A percentile compares a stretch with the other conserved stretches of the same genome.
These are phyloP conservation scores for Debaryomyces fabryi DNA, from an alignment of 1,139 yeast species.

Conservation along the genomic window DNA sequence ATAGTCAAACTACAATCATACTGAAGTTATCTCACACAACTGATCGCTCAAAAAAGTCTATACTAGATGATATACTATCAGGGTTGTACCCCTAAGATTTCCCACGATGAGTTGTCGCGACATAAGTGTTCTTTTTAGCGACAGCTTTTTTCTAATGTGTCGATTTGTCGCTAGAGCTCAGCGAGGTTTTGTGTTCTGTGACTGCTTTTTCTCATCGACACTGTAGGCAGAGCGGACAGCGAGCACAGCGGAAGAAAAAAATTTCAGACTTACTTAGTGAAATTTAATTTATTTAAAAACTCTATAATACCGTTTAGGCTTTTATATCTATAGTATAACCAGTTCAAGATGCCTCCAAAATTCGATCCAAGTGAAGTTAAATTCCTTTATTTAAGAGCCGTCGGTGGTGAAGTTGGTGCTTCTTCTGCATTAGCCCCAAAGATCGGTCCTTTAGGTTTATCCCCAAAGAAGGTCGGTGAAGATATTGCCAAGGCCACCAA, in stretches of 20 bases:
- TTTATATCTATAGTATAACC: constrained; percentile 14
- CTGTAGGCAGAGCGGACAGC: constrained; percentile 1
- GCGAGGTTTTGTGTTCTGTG: constrained; percentile 2
- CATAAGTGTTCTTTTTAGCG: neutral
- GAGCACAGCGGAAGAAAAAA: constrained; percentile 6
- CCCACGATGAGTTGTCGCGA: neutral
- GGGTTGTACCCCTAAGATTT: neutral
- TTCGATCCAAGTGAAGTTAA: constrained; percentile 99
- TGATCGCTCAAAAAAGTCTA: neutral
- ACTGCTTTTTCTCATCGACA: constrained; percentile 1
- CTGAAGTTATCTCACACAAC: too few species aligned
- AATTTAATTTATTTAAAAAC: constrained; percentile 1
- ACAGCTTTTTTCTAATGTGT: neutral
- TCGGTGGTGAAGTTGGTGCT: constrained; percentile 99
- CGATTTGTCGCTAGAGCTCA: neutral
- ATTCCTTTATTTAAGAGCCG: constrained; percentile 99
- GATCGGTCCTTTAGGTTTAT: constrained; percentile 99
- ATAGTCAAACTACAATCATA: neutral
- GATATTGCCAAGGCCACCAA: constrained; percentile 99
- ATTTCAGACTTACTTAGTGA: constrained; percentile 7
- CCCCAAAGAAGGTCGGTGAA: constrained; percentile 99
- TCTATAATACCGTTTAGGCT: constrained; percentile 11
- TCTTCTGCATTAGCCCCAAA: constrained; percentile 99
- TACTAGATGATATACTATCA: neutral
- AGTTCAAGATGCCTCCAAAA: constrained; percentile 82